Percentiles rank a stretch among this genome's conserved stretches.
Evolutionary conservation across 331 rosid species (phyloP).

Genomic region (Telfairia occidentalis): DNA sequence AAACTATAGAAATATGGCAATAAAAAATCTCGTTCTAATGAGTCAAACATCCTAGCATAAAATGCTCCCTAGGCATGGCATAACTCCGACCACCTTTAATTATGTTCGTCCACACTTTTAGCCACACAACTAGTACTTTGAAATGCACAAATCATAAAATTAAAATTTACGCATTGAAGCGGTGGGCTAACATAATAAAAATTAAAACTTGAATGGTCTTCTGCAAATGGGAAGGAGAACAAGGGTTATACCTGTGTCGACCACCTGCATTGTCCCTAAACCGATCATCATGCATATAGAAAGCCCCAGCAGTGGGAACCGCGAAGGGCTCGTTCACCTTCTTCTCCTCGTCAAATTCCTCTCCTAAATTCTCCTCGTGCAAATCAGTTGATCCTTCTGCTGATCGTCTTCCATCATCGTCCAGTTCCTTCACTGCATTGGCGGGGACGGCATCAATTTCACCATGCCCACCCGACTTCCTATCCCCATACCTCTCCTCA

Average conservation of each 20-base stretch:
- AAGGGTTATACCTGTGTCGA: slow-evolving; percentile 49
- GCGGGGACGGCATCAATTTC: slow-evolving; percentile 24
- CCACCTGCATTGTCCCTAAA: slow-evolving; percentile 72
- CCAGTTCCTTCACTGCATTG: slow-evolving; percentile 27
- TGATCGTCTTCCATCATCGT: slow-evolving; percentile 23
- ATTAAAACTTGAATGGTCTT: background rate
- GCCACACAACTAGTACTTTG: background rate
- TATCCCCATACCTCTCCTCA: slow-evolving; percentile 26
- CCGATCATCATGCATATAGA: slow-evolving; percentile 93
- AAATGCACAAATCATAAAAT: background rate
- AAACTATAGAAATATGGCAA: background rate
- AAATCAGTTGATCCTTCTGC: slow-evolving; percentile 35
- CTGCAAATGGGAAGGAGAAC: background rate
- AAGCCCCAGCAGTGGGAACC: slow-evolving; percentile 92
- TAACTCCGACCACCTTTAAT: background rate
- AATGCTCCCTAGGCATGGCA: background rate
- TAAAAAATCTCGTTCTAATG: background rate
- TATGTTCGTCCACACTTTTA: background rate
- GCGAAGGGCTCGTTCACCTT: slow-evolving; percentile 92
- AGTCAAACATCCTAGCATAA: background rate
- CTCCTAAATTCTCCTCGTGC: slow-evolving; percentile 25
- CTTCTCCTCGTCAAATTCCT: slow-evolving; percentile 50
- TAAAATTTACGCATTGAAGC: background rate
- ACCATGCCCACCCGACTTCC: slow-evolving; percentile 19
- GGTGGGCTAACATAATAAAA: background rate